These are phyloP conservation scores for Tephrocybe sp. DNA, from an alignment of 768 basidiomycete genomes.

Conservation along the genomic window DNA sequence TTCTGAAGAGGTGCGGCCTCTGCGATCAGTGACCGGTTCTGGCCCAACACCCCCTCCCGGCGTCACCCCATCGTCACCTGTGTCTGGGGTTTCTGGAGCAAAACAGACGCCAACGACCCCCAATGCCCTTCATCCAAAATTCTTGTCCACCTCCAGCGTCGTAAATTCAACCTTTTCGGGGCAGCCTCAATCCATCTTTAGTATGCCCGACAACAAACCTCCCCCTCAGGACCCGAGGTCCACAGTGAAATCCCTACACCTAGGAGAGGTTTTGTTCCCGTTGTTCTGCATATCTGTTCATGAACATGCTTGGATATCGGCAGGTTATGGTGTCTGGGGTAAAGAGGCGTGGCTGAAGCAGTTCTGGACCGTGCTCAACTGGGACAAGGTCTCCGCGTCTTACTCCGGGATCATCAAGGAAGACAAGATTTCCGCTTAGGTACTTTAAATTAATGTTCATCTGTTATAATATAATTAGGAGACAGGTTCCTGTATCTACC, in stretches of 20 bases:
- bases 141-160: slow-evolving; percentile 18
- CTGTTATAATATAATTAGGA: background rate
- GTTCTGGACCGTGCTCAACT: slow-evolving; percentile 84
- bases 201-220: background rate
- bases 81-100: slow-evolving; percentile 38
- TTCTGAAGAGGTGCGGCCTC: slow-evolving; percentile 4
- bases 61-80: slow-evolving; percentile 33
- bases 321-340: slow-evolving; percentile 88
- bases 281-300: slow-evolving; percentile 77
- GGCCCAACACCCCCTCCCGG: slow-evolving; percentile 21
- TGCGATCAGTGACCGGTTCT: too few species aligned
- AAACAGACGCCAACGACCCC: slow-evolving; percentile 26
- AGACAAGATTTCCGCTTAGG: background rate
- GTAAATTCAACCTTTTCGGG: too few species aligned
- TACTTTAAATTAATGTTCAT: slow-evolving; percentile 3
- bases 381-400: slow-evolving; percentile 54
- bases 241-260: slow-evolving; percentile 25
- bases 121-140: slow-evolving; percentile 27
- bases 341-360: slow-evolving; percentile 81
- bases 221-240: slow-evolving; percentile 4
- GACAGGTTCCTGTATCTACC: too few species aligned
- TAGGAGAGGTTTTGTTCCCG: slow-evolving; percentile 65
- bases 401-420: slow-evolving; percentile 19
- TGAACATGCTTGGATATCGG: slow-evolving; percentile 84
- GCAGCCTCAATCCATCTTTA: background rate